Evolutionary conservation across 2,329 filamentous ascomycete genomes (phyloP), one percentile per base, ranked within the genome.

Genomic region (Trichoderma sp.): DNA sequence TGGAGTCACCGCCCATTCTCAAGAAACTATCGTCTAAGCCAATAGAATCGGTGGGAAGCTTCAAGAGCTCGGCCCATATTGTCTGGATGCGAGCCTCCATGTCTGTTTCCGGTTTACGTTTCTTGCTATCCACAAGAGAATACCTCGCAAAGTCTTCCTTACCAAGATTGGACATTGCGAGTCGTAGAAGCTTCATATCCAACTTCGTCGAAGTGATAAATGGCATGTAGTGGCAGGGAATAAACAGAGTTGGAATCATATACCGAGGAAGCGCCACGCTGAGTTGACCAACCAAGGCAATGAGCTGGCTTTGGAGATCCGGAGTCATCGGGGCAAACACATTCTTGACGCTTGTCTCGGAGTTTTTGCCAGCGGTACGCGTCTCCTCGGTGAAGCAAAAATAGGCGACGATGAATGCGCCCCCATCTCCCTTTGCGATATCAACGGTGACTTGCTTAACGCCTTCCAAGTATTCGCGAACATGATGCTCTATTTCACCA

Each of bases 41-140:
- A 33, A 75, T 74, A 14, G 29, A 57, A 5, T 70, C 59, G 5
- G 37, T 19, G 3, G 59, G 33, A 8, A 71, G 27, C 6, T 64
- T 52, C 2, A 70, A 59, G 4, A 70, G 37, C 2, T 63, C 56
- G 2, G 68, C 63, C 71, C 71, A 82, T 75, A 83, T 81, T 31
- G 75, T 71, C 10, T 75, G 74, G 10, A 83, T 63, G 13, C 74
- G 72, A 35, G 75, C 72, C 37, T 76, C 73, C 27, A 74, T 70
- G 14, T 73, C 72, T 4, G 74, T 73, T 47, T 68, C 61, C 2
- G 71, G 70, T 5, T 37, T 47, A 19, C 70, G 71, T 55, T 70
- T 72, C 57, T 71, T 72, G 27, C 70, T 74, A 31, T 76, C 68
- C 57, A 78, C 76, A 7, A 75, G 73, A 1, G 73, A 74, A 43